Conservation (phyloP, 805 yeast species). For the Kodamaea hsintzibuensis region DNA sequence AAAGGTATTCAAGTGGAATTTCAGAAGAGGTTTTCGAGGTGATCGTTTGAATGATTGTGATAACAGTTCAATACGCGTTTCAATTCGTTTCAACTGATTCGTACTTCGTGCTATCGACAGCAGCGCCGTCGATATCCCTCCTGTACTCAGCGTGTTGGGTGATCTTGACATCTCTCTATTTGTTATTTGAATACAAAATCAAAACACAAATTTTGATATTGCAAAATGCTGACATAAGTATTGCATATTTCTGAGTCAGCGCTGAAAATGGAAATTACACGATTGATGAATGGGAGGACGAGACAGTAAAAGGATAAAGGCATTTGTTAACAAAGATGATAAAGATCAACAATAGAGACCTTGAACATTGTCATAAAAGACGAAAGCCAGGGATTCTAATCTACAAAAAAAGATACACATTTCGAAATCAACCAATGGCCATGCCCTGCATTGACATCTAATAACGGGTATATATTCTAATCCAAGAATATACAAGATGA, state of each 20-base stretch:
- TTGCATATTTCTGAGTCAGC: background rate
- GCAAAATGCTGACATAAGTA: background rate
- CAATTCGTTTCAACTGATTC: constrained; percentile 18
- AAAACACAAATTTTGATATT: background rate
- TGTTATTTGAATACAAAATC: background rate
- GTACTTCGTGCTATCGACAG: constrained; percentile 12
- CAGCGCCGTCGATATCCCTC: constrained; percentile 7
- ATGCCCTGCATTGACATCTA: too few species aligned
- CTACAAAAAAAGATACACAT: too few species aligned
- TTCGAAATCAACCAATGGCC: too few species aligned
- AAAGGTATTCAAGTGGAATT: constrained; percentile 13
- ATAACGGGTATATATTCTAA: too few species aligned
- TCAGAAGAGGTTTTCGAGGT: constrained; percentile 17
- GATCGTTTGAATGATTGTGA: constrained; percentile 5
- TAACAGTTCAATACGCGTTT: constrained; percentile 21
- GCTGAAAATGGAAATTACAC: background rate
- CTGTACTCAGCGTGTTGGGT: background rate
- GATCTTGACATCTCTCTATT: background rate
- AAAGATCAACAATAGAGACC: too few species aligned
- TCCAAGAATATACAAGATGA: too few species aligned
- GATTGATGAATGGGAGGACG: background rate
- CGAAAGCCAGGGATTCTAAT: too few species aligned
- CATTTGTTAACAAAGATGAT: too few species aligned
- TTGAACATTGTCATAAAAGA: too few species aligned
- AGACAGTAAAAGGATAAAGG: background rate